Conservation (phyloP, 1,139 yeast genomes). For the Taphrina communis region DNA sequence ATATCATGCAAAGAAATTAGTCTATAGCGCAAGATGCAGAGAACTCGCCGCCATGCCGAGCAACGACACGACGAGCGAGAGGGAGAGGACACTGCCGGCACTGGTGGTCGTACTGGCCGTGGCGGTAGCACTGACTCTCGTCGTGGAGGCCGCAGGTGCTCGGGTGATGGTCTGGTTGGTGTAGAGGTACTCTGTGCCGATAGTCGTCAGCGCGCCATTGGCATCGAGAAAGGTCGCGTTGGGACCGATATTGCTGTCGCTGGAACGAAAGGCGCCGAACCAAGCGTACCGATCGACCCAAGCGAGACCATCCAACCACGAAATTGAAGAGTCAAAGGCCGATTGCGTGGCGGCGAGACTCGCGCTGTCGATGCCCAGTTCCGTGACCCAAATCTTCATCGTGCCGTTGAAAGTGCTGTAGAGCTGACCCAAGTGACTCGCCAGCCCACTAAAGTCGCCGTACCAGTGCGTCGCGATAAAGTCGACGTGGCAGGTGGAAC, state of each 20-base stretch:
- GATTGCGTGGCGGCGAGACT: constrained; percentile 3
- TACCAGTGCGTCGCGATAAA: constrained; percentile 39
- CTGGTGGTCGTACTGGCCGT: constrained; percentile 11
- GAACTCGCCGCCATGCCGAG: background rate
- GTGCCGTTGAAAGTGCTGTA: constrained; percentile 20
- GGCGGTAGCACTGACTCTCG: constrained; percentile 9
- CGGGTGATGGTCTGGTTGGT: constrained; percentile 6
- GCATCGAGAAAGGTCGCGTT: constrained; percentile 39
- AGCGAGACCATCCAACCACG: constrained; percentile 30
- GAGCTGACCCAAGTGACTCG: constrained; percentile 25
- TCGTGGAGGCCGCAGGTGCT: background rate
- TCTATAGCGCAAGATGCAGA: background rate
- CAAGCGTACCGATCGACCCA: constrained; percentile 40
- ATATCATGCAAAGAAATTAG: no score
- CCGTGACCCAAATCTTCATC: constrained; percentile 37
- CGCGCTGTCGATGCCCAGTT: constrained; percentile 27
- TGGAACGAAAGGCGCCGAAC: constrained; percentile 34
- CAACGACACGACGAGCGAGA: background rate
- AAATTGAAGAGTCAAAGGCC: constrained; percentile 12
- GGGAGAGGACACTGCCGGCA: constrained; percentile 7
- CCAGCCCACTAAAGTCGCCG: constrained; percentile 30
- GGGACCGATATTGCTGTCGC: constrained; percentile 30
- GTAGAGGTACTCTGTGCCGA: constrained; percentile 29
- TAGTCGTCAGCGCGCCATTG: constrained; percentile 14
- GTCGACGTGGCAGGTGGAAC: constrained; percentile 35